Evolutionary conservation across 2,329 filamentous ascomycete genomes (phyloP).

Genomic region (Hawksworthiomyces lignivorus): DNA sequence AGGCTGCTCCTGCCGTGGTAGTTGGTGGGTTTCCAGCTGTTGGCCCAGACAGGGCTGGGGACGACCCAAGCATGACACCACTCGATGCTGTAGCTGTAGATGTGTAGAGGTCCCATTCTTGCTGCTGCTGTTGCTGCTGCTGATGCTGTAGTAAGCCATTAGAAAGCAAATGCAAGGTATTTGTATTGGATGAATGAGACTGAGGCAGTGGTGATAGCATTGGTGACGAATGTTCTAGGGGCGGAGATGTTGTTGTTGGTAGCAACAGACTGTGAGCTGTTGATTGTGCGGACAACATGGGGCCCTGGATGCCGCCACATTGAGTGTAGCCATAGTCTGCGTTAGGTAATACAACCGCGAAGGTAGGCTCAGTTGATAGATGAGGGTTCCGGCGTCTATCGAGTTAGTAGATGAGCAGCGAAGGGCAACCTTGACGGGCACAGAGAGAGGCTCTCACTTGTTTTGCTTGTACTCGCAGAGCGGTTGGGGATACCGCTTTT

Average conservation of each 20-base stretch:
- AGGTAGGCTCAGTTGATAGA: constrained; percentile 18
- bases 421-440: too few relatives aligned
- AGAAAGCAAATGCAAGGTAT: not conserved
- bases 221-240: too few relatives aligned
- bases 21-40: too few relatives aligned
- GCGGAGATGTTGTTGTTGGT: not conserved
- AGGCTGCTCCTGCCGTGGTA: constrained; percentile 7
- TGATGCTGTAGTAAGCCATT: not conserved
- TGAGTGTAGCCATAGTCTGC: constrained; percentile 3
- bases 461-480: constrained; percentile 37
- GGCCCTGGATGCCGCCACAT: constrained; percentile 13
- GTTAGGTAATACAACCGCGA: constrained; percentile 17
- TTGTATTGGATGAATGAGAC: too few relatives aligned
- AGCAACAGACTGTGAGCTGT: too few relatives aligned
- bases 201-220: too few relatives aligned
- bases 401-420: not conserved
- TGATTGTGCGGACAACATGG: constrained; percentile 9
- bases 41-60: too few relatives aligned
- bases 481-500: constrained; percentile 43
- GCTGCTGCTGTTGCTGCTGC: constrained; percentile 2
- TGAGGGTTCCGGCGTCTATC: constrained; percentile 6
- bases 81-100: constrained; percentile 1
- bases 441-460: constrained; percentile 3
- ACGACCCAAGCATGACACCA: constrained; percentile 7
- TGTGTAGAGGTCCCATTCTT: constrained; percentile 3